Conservation (phyloP, 495 filamentous ascomycete species). For the Lasiosphaeria miniovina region DNA sequence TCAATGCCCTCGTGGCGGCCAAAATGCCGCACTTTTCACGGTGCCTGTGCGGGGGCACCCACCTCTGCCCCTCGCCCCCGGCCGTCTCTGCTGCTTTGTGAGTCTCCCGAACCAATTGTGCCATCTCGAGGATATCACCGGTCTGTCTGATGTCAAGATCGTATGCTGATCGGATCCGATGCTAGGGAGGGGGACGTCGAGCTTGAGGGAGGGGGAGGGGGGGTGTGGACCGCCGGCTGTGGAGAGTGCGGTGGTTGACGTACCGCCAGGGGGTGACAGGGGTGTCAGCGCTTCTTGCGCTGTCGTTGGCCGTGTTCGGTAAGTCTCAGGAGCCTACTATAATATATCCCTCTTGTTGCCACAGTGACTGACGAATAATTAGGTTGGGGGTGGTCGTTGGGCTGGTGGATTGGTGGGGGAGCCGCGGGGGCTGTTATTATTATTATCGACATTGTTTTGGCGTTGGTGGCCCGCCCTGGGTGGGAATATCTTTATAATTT, state of each 20-base stretch:
- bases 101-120: too few species aligned
- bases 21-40: background rate
- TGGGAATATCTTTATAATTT: conserved; percentile 8
- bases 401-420: conserved; percentile 2
- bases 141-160: too few species aligned
- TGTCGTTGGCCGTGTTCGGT: too few species aligned
- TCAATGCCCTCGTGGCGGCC: conserved; percentile 1
- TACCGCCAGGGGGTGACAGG: too few species aligned
- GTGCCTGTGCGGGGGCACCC: conserved; percentile 1
- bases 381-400: conserved; percentile 1
- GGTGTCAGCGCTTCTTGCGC: too few species aligned
- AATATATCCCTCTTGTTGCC: background rate
- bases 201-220: too few species aligned
- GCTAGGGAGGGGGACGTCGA: too few species aligned
- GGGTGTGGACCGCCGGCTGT: too few species aligned
- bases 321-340: background rate
- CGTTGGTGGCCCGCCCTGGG: conserved; percentile 1
- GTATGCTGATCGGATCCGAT: too few species aligned
- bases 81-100: too few species aligned
- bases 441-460: background rate
- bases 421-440: background rate
- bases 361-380: conserved; percentile 2
- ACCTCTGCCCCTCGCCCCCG: background rate
- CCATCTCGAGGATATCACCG: too few species aligned
- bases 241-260: too few species aligned